Conservation (phyloP, 257 asterid genomes). For the Solanum bulbocastanum region DNA sequence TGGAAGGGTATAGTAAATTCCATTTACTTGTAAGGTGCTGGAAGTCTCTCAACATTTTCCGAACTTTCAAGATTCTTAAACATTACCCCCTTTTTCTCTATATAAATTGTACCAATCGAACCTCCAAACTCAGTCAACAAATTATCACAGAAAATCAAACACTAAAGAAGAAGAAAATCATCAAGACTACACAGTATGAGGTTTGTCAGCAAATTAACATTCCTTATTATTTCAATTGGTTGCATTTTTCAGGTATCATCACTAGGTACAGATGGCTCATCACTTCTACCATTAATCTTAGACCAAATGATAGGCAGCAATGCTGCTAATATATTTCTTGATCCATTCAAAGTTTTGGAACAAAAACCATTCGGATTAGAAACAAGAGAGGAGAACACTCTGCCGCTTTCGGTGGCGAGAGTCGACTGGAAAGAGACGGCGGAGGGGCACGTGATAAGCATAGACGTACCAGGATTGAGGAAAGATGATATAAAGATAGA, state of each 20-base stretch:
- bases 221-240: not conserved
- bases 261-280: not conserved
- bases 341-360: conserved; percentile 18
- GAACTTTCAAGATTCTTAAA: not conserved
- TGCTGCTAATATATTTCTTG: not conserved
- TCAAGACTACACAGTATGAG: not conserved
- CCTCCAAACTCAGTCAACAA: not conserved
- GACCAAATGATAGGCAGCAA: not conserved
- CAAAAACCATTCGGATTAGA: conserved; percentile 10
- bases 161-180: not conserved
- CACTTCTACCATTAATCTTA: conserved; percentile 3
- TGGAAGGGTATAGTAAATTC: not conserved
- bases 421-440: conserved; percentile 25
- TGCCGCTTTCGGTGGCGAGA: not conserved
- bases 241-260: not conserved
- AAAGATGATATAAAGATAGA: conserved; percentile 14
- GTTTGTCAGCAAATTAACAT: not conserved
- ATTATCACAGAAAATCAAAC: not conserved
- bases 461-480: conserved; percentile 17
- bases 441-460: not conserved
- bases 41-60: not conserved
- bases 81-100: not conserved
- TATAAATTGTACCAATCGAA: not conserved
- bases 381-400: conserved; percentile 1
- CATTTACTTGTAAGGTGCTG: not conserved